Conservation (phyloP, 306 rosid genomes). For the Cyamopsis tetragonoloba region DNA sequence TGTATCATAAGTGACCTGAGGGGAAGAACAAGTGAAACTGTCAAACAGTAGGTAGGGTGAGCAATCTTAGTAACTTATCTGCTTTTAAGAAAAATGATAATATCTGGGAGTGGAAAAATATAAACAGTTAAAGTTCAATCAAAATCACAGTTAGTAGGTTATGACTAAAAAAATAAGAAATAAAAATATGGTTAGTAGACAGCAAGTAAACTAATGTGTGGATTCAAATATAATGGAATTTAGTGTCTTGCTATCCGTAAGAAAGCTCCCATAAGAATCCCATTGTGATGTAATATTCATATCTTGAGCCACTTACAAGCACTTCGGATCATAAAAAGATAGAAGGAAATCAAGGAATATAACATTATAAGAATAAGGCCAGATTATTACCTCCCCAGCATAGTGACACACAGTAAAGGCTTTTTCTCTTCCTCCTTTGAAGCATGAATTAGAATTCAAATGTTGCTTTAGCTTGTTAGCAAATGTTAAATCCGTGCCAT, state of each 20-base stretch:
- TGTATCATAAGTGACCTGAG: slow-evolving; percentile 91
- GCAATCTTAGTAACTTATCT: neutral
- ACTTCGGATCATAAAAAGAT: slow-evolving; percentile 6
- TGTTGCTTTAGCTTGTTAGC: slow-evolving; percentile 98
- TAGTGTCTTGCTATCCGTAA: slow-evolving; percentile 10
- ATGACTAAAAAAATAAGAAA: no score
- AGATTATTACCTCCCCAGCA: slow-evolving; percentile 93
- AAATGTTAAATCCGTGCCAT: slow-evolving; percentile 88
- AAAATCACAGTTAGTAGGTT: neutral
- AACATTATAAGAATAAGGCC: slow-evolving; percentile 3
- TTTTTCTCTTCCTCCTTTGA: slow-evolving; percentile 87
- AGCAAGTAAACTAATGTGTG: neutral
- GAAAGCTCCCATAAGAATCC: slow-evolving; percentile 1
- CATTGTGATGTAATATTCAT: neutral
- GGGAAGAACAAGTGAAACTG: slow-evolving; percentile 35
- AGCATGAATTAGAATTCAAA: slow-evolving; percentile 65
- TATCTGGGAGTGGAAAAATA: neutral
- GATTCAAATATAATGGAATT: slow-evolving; percentile 6
- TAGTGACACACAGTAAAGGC: slow-evolving; percentile 86
- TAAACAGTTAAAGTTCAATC: slow-evolving; percentile 4
- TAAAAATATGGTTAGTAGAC: no score
- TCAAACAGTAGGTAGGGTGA: slow-evolving; percentile 37
- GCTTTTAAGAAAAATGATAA: slow-evolving; percentile 21
- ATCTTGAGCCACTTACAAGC: slow-evolving; percentile 13
- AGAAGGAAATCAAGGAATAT: neutral